Base-by-base conservation (phyloP, 1,284 basidiomycete genomes). In the Trichosporon ovoides region DNA sequence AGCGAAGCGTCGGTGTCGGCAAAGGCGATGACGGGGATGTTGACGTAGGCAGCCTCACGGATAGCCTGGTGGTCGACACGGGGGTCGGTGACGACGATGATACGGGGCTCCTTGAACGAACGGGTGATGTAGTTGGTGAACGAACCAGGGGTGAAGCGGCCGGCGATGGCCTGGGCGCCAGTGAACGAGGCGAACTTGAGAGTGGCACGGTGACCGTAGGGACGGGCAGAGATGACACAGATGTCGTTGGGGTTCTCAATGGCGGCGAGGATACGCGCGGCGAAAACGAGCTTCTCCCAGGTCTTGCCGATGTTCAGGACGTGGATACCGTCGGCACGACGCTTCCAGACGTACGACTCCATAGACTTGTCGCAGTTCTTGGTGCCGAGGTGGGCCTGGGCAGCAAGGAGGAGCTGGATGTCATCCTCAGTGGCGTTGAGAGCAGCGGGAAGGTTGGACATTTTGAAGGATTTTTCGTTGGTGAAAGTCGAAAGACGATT, bases 81-180 rank as follows among this genome's bases (percentile, higher is more conserved):
- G 69, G 95, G 96, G 83, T 98, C 95, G 78, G 94, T 98, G 67
- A 98, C 94, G 72, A 98, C 80, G 78, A 98, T 95, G 67, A 98
- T 85, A 70, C 95, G 91, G 72, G 95, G 95, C 83, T 98, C 95
- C 84, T 98, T 98, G 90, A 98, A 98, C 61, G 94, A 97, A 73
- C 91, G 90, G 71, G 94, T 98, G 84, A 97, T 96, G 84, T 98
- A 98, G 84, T 98, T 98, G 79, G 95, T 98, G 84, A 94, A 93
- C 73, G 86, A 89, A 84, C 96, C 96, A 72, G 95, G 95, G 70
- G 95, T 98, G 84, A 98, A 98, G 74, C 95, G 91, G 73, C 95
- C 95, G 67, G 95, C 96, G 74, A 98, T 98, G 67, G 95, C 92
- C 78, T 95, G 90, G 56, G 95, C 95, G 72, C 95, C 95, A 64